Evolutionary conservation across 2,329 filamentous ascomycete species (phyloP).

Genomic region (Fusarium sp.): DNA sequence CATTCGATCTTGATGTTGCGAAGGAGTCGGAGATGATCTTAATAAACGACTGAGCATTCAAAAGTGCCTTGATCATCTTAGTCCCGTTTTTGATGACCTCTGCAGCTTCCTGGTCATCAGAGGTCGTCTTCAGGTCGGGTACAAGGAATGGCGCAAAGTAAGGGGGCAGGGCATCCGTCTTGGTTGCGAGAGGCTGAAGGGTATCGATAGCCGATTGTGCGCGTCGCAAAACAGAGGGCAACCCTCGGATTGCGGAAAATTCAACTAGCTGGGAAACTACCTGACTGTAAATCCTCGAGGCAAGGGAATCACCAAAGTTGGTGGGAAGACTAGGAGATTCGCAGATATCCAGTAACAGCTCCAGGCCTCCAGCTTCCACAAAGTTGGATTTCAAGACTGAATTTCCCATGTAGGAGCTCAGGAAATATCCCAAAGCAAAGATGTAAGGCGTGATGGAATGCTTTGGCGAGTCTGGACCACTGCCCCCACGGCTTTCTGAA

Average conservation of each 20-base stretch:
- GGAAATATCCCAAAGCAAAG: conserved; percentile 82
- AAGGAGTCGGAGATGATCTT: conserved; percentile 83
- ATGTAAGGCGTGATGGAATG: conserved; percentile 77
- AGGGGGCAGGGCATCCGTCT: conserved; percentile 65
- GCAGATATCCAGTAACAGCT: conserved; percentile 87
- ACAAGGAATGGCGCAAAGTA: conserved; percentile 81
- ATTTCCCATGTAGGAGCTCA: conserved; percentile 83
- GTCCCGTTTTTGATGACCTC: conserved; percentile 77
- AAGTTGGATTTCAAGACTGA: conserved; percentile 80
- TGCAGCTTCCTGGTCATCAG: conserved; percentile 53
- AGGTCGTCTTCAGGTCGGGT: conserved; percentile 56
- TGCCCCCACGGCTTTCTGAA: conserved; percentile 31
- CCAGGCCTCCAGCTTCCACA: conserved; percentile 84
- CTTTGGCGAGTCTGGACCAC: conserved; percentile 44
- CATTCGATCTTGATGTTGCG: conserved; percentile 75
- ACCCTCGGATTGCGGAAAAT: conserved; percentile 82
- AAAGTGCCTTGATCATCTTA: conserved; percentile 81
- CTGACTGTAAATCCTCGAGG: conserved; percentile 79
- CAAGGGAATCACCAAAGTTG: conserved; percentile 71
- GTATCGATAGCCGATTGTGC: conserved; percentile 79
- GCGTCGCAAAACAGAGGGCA: conserved; percentile 86
- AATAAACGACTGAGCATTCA: conserved; percentile 83
- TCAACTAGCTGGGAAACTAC: conserved; percentile 87
- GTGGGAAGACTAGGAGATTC: conserved; percentile 84
- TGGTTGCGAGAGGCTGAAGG: conserved; percentile 75